phyloP scores from a whole-genome alignment of 2,329 filamentous ascomycete genomes.

The Fusarium drepaniforme region DNA sequence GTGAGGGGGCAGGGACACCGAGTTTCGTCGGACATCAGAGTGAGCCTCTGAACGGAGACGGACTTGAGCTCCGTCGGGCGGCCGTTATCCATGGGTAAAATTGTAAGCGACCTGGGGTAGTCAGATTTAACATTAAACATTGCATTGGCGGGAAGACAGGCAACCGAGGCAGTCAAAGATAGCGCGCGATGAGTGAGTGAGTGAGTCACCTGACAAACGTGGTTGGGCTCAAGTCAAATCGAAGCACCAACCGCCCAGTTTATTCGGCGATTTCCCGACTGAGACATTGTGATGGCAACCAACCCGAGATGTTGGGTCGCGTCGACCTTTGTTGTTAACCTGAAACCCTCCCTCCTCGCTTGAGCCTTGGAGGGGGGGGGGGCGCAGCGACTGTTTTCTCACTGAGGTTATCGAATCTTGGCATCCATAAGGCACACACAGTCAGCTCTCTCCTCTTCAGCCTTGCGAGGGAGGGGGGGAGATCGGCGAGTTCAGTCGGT shows the following conservation, averaged over 20 bases:
- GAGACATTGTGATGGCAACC: not conserved
- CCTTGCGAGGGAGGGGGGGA: not conserved
- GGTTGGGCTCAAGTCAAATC: conserved; percentile 22
- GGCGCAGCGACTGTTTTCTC: not conserved
- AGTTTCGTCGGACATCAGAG: conserved; percentile 62
- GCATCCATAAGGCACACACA: not conserved
- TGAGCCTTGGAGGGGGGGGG: not conserved
- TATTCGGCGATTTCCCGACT: not conserved
- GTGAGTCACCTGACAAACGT: conserved; percentile 33
- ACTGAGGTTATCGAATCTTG: not conserved
- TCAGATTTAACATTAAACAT: conserved; percentile 49
- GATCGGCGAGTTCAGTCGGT: not conserved
- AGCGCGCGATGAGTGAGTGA: conserved; percentile 2
- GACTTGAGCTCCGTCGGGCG: conserved; percentile 71
- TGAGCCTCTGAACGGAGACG: conserved; percentile 26
- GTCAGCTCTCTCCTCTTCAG: not conserved
- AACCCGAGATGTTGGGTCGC: not conserved
- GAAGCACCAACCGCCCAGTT: not conserved
- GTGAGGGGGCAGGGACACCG: conserved; percentile 73
- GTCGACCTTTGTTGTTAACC: not conserved
- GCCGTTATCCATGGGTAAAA: conserved; percentile 66
- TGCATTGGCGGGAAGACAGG: conserved; percentile 34
- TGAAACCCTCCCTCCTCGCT: not conserved
- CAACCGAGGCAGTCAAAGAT: conserved; percentile 29
- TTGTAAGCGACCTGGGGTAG: conserved; percentile 66